Base-by-base conservation (phyloP, 129 eudicot genomes). In the Oenanthe sinensis region DNA sequence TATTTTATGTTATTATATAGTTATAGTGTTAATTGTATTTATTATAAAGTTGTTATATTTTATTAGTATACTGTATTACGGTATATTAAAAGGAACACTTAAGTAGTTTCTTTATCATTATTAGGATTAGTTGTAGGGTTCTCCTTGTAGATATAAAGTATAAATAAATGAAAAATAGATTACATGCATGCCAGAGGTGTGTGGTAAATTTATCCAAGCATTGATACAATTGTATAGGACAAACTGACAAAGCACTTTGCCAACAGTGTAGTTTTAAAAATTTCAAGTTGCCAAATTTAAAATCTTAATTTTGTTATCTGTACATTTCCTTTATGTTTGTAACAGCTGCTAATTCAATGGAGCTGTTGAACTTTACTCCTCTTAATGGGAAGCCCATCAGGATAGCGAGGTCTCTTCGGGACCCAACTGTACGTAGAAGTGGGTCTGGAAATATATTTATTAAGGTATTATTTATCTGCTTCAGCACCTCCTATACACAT, bases 341-440 rank as follows among this genome's bases (percentile, higher is more conserved):
- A 58, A 79, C 86, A 93, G 98, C 98, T 83, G 89, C 84, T 45
- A 88, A 93, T 79, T 97, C 98, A 20, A 81, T 94, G 76, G 93
- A 88, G 78, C 82, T 85, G 79, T 88, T 91, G 71, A 94, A 94
- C 89, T 91, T 91, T 76, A 87, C 96, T 43, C 89, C 93, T 83
- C 86, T 94, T 15, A 94, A 90, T 75, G 93, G 91, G 54, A 94
- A 89, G 79, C 78, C 93, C 40, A 88, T 94, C 15, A 87, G 98
- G 91, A 83, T 94, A 1, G 90, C 90, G 96, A 91, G 87, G 79
- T 94, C 98, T 63, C 93, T 91, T 70, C 89, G 98, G 1, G 98
- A 94, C 47, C 96, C 96, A 11, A 90, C 88, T 55, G 81, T 87
- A 9, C 97, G 98, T 74, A 89, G 83, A 82, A 91, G 96, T 79